These are phyloP conservation scores for Aspergillus brunneoviolaceus DNA, from an alignment of 2,329 filamentous ascomycete genomes.

Conservation along the genomic window DNA sequence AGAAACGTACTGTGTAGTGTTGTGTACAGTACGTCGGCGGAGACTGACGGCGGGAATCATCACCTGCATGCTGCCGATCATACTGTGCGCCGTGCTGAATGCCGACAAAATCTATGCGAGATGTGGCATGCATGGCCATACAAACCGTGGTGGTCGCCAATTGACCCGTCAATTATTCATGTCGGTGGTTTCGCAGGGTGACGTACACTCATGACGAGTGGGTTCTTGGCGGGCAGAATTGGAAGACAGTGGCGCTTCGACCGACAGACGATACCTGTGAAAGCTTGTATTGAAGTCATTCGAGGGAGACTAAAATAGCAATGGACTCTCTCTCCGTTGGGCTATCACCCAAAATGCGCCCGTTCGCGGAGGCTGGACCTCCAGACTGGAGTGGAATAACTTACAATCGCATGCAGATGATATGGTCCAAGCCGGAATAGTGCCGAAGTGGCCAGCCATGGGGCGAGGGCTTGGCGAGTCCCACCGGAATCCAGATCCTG, in stretches of 20 bases:
- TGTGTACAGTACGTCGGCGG: too few relatives aligned
- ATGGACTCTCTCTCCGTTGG: not conserved
- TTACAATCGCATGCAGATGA: not conserved
- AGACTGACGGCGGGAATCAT: not conserved
- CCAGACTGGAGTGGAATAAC: not conserved
- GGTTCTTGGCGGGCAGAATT: slow-evolving; percentile 2
- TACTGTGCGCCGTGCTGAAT: not conserved
- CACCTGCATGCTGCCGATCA: not conserved
- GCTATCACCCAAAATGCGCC: not conserved
- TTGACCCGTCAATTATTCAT: slow-evolving; percentile 3
- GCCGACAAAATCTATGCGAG: not conserved
- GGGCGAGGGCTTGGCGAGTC: not conserved
- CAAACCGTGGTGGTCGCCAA: not conserved
- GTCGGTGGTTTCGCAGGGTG: not conserved
- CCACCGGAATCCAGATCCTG: slow-evolving; percentile 5
- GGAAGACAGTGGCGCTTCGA: not conserved
- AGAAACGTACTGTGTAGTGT: not conserved
- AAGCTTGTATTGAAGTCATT: not conserved
- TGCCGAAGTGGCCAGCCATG: not conserved
- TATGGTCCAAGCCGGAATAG: slow-evolving; percentile 1
- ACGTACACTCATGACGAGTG: slow-evolving; percentile 9
- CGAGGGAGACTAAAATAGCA: not conserved
- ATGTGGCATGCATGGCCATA: not conserved
- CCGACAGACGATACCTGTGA: not conserved
- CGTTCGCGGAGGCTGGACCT: not conserved